Base-by-base conservation (phyloP, 257 asterid species). In the Penstemon davidsonii region DNA sequence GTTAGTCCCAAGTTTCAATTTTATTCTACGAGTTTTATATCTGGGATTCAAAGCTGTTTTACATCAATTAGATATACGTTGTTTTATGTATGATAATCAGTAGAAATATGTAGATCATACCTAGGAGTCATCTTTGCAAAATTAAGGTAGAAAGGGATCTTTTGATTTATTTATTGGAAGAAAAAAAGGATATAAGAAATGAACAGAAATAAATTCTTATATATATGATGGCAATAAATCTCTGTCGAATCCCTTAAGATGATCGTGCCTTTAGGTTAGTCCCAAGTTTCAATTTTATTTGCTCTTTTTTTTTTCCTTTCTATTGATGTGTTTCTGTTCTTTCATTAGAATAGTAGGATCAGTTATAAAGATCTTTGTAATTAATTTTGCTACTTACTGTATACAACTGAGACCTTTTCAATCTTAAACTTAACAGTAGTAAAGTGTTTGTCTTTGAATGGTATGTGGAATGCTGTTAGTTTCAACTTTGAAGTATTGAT, bases 161-260 rank as follows among this genome's bases (percentile, higher is more conserved):
- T 55, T 58, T 52, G 40, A 25, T 25, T 53, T 15, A 19, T 7
- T 55, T 7, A 55, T 53, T 55, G 38, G 60, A 61, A 40, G 13
- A 18, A 5, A 44, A 44, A 38, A 57, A 57, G 52, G 8, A 42
- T 4, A 61, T 4, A 51, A 15, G 37, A 50, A 25, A 5, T 55
- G 40, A 49, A 9, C 54, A 3, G 15, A 12, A 10, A 12, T 10
- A 49, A 49, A 10, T 9, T 11, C 53, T 47, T 9, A 47, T 15
- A 49, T 12, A 10, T 49, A 9, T 1, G n/a, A 76, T 74, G 78
- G 99, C 99, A 73, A 96, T 97, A 15, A 44, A 87, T 94, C 53
- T 94, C 99, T 46, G 99, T 94, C 13, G 99, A 94, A 76, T 94
- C 99, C 55, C 75, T 94, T 36, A 79, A 91, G 95, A 91, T 64